phyloP scores from a whole-genome alignment of 805 yeast genomes.

The Candida silvicultrix region DNA sequence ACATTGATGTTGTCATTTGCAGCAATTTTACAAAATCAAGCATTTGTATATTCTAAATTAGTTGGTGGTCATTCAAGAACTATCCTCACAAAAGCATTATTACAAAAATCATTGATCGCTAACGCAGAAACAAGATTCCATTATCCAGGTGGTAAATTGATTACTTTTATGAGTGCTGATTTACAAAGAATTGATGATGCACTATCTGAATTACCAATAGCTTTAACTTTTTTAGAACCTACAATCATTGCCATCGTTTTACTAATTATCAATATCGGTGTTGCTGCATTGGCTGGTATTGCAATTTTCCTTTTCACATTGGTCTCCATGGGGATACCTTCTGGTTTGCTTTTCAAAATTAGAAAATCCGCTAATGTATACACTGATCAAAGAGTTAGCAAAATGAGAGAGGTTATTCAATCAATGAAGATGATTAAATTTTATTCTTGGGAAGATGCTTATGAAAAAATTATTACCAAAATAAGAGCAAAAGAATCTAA shows the following conservation, averaged over 20 bases:
- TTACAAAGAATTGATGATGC: slow-evolving; percentile 71
- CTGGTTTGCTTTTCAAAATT: slow-evolving; percentile 36
- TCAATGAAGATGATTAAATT: slow-evolving; percentile 65
- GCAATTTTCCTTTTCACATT: slow-evolving; percentile 39
- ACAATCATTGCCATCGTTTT: slow-evolving; percentile 51
- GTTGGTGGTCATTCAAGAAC: slow-evolving; percentile 66
- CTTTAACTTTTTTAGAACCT: slow-evolving; percentile 47
- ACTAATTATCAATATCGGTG: slow-evolving; percentile 60
- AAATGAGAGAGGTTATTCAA: slow-evolving; percentile 50
- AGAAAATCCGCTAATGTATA: slow-evolving; percentile 44
- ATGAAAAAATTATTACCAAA: slow-evolving; percentile 40
- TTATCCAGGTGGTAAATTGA: slow-evolving; percentile 60
- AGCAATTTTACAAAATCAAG: slow-evolving; percentile 52
- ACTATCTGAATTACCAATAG: slow-evolving; percentile 48
- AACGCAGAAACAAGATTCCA: slow-evolving; percentile 48
- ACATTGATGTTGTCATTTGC: slow-evolving; percentile 42
- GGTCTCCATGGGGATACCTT: slow-evolving; percentile 31
- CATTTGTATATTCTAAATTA: slow-evolving; percentile 47
- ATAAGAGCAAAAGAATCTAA: slow-evolving; percentile 54
- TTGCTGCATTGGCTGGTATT: slow-evolving; percentile 57
- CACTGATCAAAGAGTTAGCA: slow-evolving; percentile 57
- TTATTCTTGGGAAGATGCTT: slow-evolving; percentile 85
- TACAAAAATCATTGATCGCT: slow-evolving; percentile 58
- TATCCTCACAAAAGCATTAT: slow-evolving; percentile 58
- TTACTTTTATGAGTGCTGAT: slow-evolving; percentile 76